These are phyloP conservation scores for Tolypocladium tundrense DNA, from an alignment of 2,329 filamentous ascomycete genomes.

Conservation along the genomic window DNA sequence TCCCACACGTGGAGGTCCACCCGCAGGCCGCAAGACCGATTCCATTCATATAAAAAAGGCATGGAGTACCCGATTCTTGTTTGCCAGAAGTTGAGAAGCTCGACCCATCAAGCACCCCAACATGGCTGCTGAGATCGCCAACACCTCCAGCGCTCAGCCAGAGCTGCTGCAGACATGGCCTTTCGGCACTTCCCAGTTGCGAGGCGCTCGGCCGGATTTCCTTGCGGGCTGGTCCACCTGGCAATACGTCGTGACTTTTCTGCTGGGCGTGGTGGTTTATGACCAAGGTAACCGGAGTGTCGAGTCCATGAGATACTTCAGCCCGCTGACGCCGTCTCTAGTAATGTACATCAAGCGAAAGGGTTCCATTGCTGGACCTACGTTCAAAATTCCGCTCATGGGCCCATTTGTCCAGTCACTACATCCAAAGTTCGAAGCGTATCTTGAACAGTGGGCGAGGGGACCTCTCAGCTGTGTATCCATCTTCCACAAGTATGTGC, in stretches of 20 bases:
- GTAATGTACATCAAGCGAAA: conserved; percentile 52
- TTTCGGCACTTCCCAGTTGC: background rate
- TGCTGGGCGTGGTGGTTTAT: conserved; percentile 24
- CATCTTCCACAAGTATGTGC: conserved; percentile 67
- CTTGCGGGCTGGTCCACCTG: conserved; percentile 12
- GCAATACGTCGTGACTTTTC: conserved; percentile 20
- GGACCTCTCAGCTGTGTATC: conserved; percentile 74
- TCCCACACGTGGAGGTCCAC: background rate
- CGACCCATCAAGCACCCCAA: background rate
- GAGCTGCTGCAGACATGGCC: background rate
- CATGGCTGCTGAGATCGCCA: background rate
- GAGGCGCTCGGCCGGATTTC: background rate
- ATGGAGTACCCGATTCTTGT: background rate
- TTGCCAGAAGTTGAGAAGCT: background rate
- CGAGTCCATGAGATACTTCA: background rate
- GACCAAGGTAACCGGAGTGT: conserved; percentile 24
- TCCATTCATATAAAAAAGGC: background rate
- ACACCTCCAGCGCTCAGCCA: background rate
- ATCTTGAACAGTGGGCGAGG: conserved; percentile 68
- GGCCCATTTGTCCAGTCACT: conserved; percentile 69
- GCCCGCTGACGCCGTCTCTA: conserved; percentile 15
- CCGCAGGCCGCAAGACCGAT: background rate
- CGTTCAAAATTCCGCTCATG: conserved; percentile 57
- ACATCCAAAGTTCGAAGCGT: conserved; percentile 61
- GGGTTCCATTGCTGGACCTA: conserved; percentile 51